phyloP scores from a whole-genome alignment of 108 stramenopile genomes.

The Craspedostauros australis region DNA sequence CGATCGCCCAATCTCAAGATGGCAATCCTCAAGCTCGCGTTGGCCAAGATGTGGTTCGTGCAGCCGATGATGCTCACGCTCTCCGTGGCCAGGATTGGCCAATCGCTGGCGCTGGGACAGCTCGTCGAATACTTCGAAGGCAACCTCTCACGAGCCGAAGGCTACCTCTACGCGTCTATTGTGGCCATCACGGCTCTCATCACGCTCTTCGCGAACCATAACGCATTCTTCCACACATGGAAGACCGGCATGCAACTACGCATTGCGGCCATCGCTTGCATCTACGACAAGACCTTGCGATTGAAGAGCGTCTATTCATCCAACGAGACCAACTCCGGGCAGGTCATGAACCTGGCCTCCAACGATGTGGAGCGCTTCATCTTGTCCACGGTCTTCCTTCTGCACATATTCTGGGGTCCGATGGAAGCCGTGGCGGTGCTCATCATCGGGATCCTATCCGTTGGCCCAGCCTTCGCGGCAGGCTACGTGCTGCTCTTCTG shows the following conservation, averaged over 20 bases:
- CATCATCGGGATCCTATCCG: constrained; percentile 46
- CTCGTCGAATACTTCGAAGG: constrained; percentile 62
- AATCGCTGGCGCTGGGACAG: constrained; percentile 59
- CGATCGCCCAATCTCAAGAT: too few species aligned
- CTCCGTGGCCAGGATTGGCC: constrained; percentile 39
- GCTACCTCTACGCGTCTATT: background rate
- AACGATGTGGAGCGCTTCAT: constrained; percentile 92
- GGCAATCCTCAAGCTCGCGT: constrained; percentile 67
- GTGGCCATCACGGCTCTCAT: background rate
- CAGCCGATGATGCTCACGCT: constrained; percentile 45
- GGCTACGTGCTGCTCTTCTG: constrained; percentile 72
- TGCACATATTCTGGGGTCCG: constrained; percentile 78
- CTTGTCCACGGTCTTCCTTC: constrained; percentile 55
- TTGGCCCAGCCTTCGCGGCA: constrained; percentile 80
- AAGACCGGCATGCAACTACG: constrained; percentile 69
- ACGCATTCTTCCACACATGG: constrained; percentile 51
- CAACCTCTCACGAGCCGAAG: background rate
- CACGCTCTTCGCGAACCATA: constrained; percentile 15
- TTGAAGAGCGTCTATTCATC: constrained; percentile 10
- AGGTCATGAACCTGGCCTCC: constrained; percentile 83
- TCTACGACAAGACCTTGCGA: constrained; percentile 68
- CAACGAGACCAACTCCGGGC: constrained; percentile 43
- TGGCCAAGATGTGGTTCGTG: constrained; percentile 69
- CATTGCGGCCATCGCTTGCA: constrained; percentile 61
- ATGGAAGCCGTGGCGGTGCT: constrained; percentile 76